A percentile compares a stretch with the other conserved stretches of the same genome.
Conservation (phyloP, 2,329 filamentous ascomycete species). For the Stagonosporopsis tanaceti region DNA sequence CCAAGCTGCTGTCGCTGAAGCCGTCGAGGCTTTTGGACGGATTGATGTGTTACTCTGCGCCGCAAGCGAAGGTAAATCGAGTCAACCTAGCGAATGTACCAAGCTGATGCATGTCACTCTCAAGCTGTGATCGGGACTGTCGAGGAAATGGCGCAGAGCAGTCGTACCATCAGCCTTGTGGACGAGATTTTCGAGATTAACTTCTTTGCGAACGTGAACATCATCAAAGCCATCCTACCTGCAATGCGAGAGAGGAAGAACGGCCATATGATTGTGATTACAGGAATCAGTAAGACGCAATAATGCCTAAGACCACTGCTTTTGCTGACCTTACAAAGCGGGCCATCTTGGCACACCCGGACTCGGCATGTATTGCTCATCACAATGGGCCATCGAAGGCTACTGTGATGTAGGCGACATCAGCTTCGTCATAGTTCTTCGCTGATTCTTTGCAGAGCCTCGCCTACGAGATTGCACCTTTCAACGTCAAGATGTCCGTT, state of each 20-base stretch:
- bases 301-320: background rate
- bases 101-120: background rate
- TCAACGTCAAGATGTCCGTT: constrained; percentile 95
- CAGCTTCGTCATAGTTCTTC: background rate
- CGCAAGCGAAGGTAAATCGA: constrained; percentile 76
- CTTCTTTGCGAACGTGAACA: constrained; percentile 95
- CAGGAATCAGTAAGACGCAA: constrained; percentile 72
- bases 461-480: constrained; percentile 92
- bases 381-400: constrained; percentile 93
- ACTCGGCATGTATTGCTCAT: constrained; percentile 88
- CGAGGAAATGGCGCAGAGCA: constrained; percentile 82
- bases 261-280: constrained; percentile 89
- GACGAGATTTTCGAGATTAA: constrained; percentile 93
- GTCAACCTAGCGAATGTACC: background rate
- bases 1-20: constrained; percentile 85
- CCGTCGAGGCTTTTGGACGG: constrained; percentile 81
- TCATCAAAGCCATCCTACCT: constrained; percentile 87
- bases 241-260: constrained; percentile 79
- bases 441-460: constrained; percentile 62
- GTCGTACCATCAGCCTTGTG: constrained; percentile 77
- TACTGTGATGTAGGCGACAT: constrained; percentile 77
- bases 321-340: constrained; percentile 53
- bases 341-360: constrained; percentile 93
- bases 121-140: constrained; percentile 86
- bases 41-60: constrained; percentile 93